These are phyloP conservation scores for Cyclospora cayetanensis DNA, from an alignment of 169 alveolate genomes.

Conservation along the genomic window DNA sequence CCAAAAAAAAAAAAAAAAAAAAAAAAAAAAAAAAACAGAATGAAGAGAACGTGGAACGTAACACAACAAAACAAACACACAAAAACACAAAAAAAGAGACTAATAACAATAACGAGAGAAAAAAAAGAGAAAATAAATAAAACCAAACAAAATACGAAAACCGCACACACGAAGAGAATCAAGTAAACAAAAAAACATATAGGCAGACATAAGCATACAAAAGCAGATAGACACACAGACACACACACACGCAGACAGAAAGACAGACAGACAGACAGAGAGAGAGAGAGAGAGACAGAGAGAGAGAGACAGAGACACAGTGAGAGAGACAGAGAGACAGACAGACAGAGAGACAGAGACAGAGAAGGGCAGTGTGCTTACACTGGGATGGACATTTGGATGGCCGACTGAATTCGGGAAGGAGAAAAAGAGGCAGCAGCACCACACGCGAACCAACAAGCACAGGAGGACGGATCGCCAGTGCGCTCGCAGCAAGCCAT, in stretches of 20 bases:
- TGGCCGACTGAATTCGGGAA: constrained; percentile 16
- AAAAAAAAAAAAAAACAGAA: not conserved
- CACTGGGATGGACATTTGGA: not conserved
- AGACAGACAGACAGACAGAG: not conserved
- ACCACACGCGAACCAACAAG: constrained; percentile 19
- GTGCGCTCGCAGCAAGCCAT: constrained; percentile 56
- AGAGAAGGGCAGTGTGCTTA: not conserved
- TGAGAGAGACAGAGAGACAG: not conserved
- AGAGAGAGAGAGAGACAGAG: not conserved
- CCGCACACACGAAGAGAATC: not conserved
- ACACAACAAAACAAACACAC: too few relatives aligned
- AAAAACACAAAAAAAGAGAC: too few relatives aligned
- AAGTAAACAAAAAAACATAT: too few relatives aligned
- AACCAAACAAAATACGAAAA: not conserved
- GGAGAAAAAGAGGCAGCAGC: constrained; percentile 39
- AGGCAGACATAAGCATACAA: not conserved
- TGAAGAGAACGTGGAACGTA: too few relatives aligned
- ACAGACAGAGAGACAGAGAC: not conserved
- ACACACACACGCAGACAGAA: not conserved
- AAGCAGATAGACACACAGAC: not conserved
- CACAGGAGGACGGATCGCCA: constrained; percentile 20
- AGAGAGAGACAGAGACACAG: not conserved
- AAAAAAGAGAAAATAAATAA: too few relatives aligned
- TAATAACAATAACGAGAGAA: too few relatives aligned
- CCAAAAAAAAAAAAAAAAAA: not conserved